Evolutionary conservation across 495 filamentous ascomycete species (phyloP).

Genomic region (Sporormia fimetaria): DNA sequence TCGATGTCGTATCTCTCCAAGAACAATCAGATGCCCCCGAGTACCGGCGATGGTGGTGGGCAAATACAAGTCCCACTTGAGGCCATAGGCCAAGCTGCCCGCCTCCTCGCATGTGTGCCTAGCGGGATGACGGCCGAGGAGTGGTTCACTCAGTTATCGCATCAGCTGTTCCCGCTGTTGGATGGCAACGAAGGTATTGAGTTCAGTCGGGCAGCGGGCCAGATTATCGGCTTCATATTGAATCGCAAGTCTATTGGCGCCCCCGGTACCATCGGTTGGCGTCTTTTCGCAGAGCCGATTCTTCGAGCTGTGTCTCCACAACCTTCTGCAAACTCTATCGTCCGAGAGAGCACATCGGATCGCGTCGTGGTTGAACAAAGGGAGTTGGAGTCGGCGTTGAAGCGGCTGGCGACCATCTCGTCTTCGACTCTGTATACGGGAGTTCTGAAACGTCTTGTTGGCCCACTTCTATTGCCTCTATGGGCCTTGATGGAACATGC

Average conservation of each 20-base stretch:
- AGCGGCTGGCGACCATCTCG: slow-evolving; percentile 46
- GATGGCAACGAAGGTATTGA: slow-evolving; percentile 55
- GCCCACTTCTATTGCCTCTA: slow-evolving; percentile 52
- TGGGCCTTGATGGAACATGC: slow-evolving; percentile 57
- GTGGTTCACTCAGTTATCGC: slow-evolving; percentile 54
- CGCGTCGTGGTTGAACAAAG: slow-evolving; percentile 34
- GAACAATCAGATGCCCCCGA: slow-evolving; percentile 3
- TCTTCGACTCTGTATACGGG: slow-evolving; percentile 62
- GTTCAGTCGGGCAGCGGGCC: slow-evolving; percentile 53
- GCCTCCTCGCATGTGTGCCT: slow-evolving; percentile 52
- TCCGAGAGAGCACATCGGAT: slow-evolving; percentile 17
- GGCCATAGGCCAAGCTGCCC: slow-evolving; percentile 54
- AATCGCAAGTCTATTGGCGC: slow-evolving; percentile 55
- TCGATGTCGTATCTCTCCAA: slow-evolving; percentile 26
- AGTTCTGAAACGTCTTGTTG: slow-evolving; percentile 56
- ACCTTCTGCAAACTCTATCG: not conserved
- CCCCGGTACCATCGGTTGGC: slow-evolving; percentile 58
- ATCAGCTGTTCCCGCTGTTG: slow-evolving; percentile 55
- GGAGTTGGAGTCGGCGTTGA: slow-evolving; percentile 41
- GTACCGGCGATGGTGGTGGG: slow-evolving; percentile 32
- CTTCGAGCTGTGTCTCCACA: slow-evolving; percentile 49
- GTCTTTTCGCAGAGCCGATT: slow-evolving; percentile 54
- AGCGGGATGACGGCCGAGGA: slow-evolving; percentile 41
- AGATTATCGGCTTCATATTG: slow-evolving; percentile 63
- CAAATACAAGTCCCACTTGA: slow-evolving; percentile 62